Conservation (phyloP, 1,284 basidiomycete species). For the Exobasidium rhododendri region DNA sequence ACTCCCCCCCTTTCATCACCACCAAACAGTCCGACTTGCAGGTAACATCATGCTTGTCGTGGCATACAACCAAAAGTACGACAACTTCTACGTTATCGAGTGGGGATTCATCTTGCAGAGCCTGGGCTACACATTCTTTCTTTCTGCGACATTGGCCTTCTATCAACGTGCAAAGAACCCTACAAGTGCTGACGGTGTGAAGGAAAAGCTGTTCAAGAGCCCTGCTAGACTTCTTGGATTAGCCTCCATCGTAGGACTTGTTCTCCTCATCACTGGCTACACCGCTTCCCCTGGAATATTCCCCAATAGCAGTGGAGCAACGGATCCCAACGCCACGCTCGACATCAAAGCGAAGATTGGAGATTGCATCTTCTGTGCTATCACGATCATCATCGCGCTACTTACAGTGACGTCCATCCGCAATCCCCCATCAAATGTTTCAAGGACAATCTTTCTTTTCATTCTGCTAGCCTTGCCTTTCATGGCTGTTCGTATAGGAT, state of each 20-base stretch:
- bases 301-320: background rate
- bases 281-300: constrained; percentile 3
- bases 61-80: constrained; percentile 17
- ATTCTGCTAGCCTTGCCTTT: constrained; percentile 14
- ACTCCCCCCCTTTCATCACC: too few relatives aligned
- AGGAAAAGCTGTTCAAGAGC: background rate
- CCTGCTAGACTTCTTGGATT: constrained; percentile 14
- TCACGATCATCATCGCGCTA: constrained; percentile 12
- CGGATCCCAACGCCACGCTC: constrained; percentile 5
- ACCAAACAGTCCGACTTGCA: constrained; percentile 13
- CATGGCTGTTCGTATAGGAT: constrained; percentile 14
- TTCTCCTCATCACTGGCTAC: constrained; percentile 21
- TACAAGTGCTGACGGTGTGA: too few relatives aligned
- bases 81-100: background rate
- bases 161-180: constrained; percentile 1
- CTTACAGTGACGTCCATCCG: background rate
- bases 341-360: constrained; percentile 14
- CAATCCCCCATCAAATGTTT: background rate
- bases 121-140: constrained; percentile 20
- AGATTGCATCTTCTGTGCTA: constrained; percentile 13
- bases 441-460: constrained; percentile 10
- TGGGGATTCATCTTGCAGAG: constrained; percentile 18
- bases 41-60: constrained; percentile 16
- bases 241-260: constrained; percentile 12
- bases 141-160: constrained; percentile 15